Evolutionary conservation across 2,329 filamentous ascomycete genomes (phyloP).

Genomic region (Leptographium galeiforme): DNA sequence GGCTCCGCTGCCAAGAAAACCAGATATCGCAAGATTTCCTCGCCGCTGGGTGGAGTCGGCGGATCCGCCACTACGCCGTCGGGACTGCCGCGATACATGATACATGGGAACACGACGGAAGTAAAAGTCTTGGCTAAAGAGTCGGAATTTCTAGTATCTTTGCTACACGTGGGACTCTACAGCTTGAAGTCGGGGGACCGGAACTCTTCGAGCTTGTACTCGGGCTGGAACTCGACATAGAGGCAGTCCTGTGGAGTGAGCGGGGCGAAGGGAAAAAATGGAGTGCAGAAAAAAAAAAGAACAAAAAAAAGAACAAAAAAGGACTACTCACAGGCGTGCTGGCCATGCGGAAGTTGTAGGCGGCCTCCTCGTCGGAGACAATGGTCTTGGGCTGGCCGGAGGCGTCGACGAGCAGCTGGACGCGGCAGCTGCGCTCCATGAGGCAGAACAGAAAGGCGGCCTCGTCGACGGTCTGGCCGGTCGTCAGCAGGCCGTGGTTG

Average conservation of each 20-base stretch:
- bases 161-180: neutral
- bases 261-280: neutral
- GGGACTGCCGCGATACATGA: too few relatives aligned
- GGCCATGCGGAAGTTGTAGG: slow-evolving; percentile 13
- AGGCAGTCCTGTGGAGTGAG: slow-evolving; percentile 22
- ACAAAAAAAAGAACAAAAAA: neutral
- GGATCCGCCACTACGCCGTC: too few relatives aligned
- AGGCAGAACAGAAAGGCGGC: slow-evolving; percentile 46
- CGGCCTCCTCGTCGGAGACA: slow-evolving; percentile 23
- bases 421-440: slow-evolving; percentile 53
- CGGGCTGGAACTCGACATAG: slow-evolving; percentile 38
- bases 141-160: too few relatives aligned
- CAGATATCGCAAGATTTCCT: too few relatives aligned
- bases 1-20: too few relatives aligned
- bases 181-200: slow-evolving; percentile 5
- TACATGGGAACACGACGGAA: too few relatives aligned
- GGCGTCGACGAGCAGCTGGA: slow-evolving; percentile 48
- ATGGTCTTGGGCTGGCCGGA: slow-evolving; percentile 20
- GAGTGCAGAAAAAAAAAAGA: too few relatives aligned
- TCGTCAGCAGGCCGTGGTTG: slow-evolving; percentile 49
- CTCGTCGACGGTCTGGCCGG: slow-evolving; percentile 50
- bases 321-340: slow-evolving; percentile 11
- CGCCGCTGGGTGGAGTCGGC: too few relatives aligned
- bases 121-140: too few relatives aligned
- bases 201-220: slow-evolving; percentile 29